Evolutionary conservation across 177 flowering plant species (phyloP).

Genomic region (Vitis hybrid): DNA sequence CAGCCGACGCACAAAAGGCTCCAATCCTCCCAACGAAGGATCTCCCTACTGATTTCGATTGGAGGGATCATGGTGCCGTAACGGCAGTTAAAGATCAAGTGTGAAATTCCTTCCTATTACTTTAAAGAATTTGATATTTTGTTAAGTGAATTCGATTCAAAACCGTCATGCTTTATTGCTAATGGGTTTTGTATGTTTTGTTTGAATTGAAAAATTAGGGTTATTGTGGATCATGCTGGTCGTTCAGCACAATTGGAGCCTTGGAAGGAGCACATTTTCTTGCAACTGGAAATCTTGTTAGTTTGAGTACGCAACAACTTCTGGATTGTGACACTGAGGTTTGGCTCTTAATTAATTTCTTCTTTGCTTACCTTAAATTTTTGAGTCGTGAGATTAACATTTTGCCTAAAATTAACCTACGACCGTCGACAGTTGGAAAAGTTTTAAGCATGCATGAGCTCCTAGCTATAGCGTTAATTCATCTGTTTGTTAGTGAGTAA

Average conservation of each 20-base stretch:
- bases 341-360: neutral
- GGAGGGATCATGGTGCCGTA: conserved; percentile 80
- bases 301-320: conserved; percentile 77
- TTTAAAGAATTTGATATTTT: no score
- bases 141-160: neutral
- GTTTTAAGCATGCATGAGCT: no score
- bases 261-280: conserved; percentile 71
- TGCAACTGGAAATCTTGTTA: conserved; percentile 61
- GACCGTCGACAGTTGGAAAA: no score
- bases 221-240: conserved; percentile 76
- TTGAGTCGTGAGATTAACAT: neutral
- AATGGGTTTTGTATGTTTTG: neutral
- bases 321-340: conserved; percentile 83
- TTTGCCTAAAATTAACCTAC: no score
- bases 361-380: neutral
- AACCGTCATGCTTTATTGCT: neutral
- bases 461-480: neutral
- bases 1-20: conserved; percentile 56
- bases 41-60: conserved; percentile 66
- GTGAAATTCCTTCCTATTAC: neutral
- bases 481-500: neutral
- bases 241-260: conserved; percentile 71
- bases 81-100: conserved; percentile 72
- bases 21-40: conserved; percentile 66
- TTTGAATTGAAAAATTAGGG: conserved; percentile 33